Percentiles rank a stretch among this genome's conserved stretches.
phyloP scores from a whole-genome alignment of 257 asterid species.

The Linderniella brevidens region DNA sequence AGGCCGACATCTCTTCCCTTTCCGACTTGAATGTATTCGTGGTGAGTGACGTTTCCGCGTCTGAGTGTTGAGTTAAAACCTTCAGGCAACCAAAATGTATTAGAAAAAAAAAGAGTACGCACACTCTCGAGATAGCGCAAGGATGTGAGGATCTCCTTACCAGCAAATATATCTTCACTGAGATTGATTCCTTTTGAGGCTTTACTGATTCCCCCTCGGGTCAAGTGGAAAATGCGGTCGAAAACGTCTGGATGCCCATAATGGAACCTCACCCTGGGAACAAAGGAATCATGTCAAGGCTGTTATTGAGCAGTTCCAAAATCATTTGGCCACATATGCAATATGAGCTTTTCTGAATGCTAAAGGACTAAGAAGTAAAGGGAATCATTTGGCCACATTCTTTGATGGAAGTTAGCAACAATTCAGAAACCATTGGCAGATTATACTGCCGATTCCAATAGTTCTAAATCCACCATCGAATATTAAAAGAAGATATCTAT shows the following conservation, averaged over 20 bases:
- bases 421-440: no score
- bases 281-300: constrained; percentile 2
- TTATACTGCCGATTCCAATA: no score
- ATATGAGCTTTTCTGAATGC: not conserved
- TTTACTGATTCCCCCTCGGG: constrained; percentile 97
- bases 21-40: constrained; percentile 90
- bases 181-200: constrained; percentile 92
- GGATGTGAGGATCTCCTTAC: constrained; percentile 33
- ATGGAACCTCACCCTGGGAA: constrained; percentile 81
- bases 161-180: constrained; percentile 97
- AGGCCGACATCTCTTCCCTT: constrained; percentile 97
- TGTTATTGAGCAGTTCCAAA: not conserved
- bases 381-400: no score
- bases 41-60: constrained; percentile 87
- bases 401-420: no score
- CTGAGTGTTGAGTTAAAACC: constrained; percentile 85
- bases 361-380: no score
- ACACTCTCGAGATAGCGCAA: no score
- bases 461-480: no score
- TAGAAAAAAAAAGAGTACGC: constrained; percentile 7
- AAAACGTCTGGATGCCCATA: constrained; percentile 98
- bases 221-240: constrained; percentile 86
- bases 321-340: no score
- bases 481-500: no score
- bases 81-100: constrained; percentile 14